phyloP scores from a whole-genome alignment of 2,329 filamentous ascomycete species.

The Phoma herbarum region DNA sequence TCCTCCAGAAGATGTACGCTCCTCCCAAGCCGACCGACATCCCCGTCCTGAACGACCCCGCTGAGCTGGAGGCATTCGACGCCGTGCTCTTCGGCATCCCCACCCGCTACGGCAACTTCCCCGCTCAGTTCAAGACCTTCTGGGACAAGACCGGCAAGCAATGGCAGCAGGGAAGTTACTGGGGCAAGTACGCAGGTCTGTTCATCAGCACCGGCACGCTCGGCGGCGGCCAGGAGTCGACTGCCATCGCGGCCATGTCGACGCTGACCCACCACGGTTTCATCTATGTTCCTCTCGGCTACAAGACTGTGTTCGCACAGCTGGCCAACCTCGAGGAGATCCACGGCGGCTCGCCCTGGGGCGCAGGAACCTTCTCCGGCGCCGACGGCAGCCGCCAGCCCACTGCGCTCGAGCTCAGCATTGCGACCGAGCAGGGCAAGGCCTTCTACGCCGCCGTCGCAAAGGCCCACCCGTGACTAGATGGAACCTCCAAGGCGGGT shows the following conservation, averaged over 20 bases:
- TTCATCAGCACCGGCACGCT: slow-evolving; percentile 85
- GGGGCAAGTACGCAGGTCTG: slow-evolving; percentile 88
- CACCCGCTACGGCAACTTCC: slow-evolving; percentile 95
- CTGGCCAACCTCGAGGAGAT: slow-evolving; percentile 79
- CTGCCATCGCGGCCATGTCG: slow-evolving; percentile 79
- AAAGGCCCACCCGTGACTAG: slow-evolving; percentile 81
- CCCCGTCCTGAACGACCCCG: slow-evolving; percentile 66
- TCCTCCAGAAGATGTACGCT: slow-evolving; percentile 90
- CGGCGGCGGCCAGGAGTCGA: slow-evolving; percentile 94
- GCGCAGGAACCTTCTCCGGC: slow-evolving; percentile 86
- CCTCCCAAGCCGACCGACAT: slow-evolving; percentile 74
- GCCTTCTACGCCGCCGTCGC: slow-evolving; percentile 79
- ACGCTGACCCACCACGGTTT: slow-evolving; percentile 94
- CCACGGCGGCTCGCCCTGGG: slow-evolving; percentile 90
- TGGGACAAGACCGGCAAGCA: slow-evolving; percentile 90
- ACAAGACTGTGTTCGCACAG: slow-evolving; percentile 77
- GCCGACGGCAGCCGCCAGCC: slow-evolving; percentile 87
- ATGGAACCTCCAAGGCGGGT: slow-evolving; percentile 58
- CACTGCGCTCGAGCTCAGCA: slow-evolving; percentile 73
- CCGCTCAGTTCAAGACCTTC: slow-evolving; percentile 92
- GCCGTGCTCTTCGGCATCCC: slow-evolving; percentile 93
- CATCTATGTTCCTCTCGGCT: slow-evolving; percentile 95
- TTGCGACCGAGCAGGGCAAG: slow-evolving; percentile 86
- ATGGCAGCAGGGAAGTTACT: slow-evolving; percentile 69
- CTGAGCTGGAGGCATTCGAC: slow-evolving; percentile 78